phyloP scores from a whole-genome alignment of 2,329 filamentous ascomycete genomes.

The Aaosphaeria arxii region DNA sequence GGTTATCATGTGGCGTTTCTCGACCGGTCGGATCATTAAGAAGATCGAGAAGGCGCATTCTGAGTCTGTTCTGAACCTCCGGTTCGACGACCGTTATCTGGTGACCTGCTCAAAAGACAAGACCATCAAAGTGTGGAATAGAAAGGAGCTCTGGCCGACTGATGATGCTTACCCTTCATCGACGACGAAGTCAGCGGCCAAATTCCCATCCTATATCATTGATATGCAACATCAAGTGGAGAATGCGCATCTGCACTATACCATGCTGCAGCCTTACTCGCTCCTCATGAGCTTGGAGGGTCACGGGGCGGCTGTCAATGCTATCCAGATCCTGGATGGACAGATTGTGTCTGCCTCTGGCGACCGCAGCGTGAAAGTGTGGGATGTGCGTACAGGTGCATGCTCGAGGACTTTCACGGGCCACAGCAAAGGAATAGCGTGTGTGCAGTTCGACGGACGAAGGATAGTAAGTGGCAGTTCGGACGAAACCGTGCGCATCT shows the following conservation, averaged over 20 bases:
- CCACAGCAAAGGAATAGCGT: slow-evolving; percentile 93
- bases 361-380: slow-evolving; percentile 89
- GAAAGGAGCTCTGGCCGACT: slow-evolving; percentile 48
- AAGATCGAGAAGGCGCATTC: slow-evolving; percentile 73
- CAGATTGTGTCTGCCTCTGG: slow-evolving; percentile 94
- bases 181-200: slow-evolving; percentile 42
- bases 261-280: slow-evolving; percentile 64
- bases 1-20: slow-evolving; percentile 91
- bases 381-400: slow-evolving; percentile 79
- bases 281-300: slow-evolving; percentile 78
- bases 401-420: slow-evolving; percentile 78
- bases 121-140: slow-evolving; percentile 94
- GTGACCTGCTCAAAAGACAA: slow-evolving; percentile 98
- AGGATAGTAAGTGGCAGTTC: slow-evolving; percentile 95
- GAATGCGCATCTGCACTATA: slow-evolving; percentile 42
- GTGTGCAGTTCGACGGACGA: slow-evolving; percentile 91
- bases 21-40: slow-evolving; percentile 79
- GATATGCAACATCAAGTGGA: slow-evolving; percentile 44
- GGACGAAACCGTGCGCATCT: slow-evolving; percentile 93
- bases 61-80: slow-evolving; percentile 90
- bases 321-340: slow-evolving; percentile 81
- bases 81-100: slow-evolving; percentile 86
- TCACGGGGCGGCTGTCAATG: slow-evolving; percentile 90
- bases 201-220: slow-evolving; percentile 54
- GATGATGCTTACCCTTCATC: slow-evolving; percentile 38